Evolutionary conservation across 495 filamentous ascomycete genomes (phyloP).

Genomic region (Neurospora intermedia): DNA sequence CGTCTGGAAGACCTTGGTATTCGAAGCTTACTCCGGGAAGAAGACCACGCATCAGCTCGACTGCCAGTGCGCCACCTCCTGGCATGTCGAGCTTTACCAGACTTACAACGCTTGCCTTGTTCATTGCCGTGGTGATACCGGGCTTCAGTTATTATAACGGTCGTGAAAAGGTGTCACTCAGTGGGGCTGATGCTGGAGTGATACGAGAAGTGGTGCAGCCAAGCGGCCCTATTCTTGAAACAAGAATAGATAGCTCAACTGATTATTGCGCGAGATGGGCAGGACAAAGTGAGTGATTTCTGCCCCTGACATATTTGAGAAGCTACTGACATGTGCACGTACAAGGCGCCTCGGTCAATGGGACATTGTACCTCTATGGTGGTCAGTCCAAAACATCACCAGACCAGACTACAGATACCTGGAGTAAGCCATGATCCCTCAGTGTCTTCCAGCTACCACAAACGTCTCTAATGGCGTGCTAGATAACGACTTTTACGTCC

Average conservation of each 20-base stretch:
- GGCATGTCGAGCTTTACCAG: constrained; percentile 27
- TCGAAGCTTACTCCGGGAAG: constrained; percentile 23
- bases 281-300: constrained; percentile 44
- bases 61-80: constrained; percentile 30
- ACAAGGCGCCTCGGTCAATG: constrained; percentile 49
- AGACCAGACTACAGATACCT: constrained; percentile 46
- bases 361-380: constrained; percentile 67
- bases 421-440: constrained; percentile 41
- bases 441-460: background rate
- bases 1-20: constrained; percentile 24
- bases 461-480: constrained; percentile 14
- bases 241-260: constrained; percentile 36
- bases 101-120: constrained; percentile 38
- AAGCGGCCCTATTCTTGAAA: constrained; percentile 20
- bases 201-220: constrained; percentile 19
- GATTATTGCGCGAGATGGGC: constrained; percentile 57
- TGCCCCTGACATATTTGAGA: background rate
- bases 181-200: constrained; percentile 36
- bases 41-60: constrained; percentile 31
- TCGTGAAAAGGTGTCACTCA: constrained; percentile 21
- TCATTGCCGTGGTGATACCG: constrained; percentile 43
- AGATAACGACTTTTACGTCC: constrained; percentile 60
- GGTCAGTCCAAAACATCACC: constrained; percentile 44
- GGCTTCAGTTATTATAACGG: constrained; percentile 33
- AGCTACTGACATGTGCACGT: constrained; percentile 4